Conservation (phyloP, 306 rosid species). For the Pyrus communis region DNA sequence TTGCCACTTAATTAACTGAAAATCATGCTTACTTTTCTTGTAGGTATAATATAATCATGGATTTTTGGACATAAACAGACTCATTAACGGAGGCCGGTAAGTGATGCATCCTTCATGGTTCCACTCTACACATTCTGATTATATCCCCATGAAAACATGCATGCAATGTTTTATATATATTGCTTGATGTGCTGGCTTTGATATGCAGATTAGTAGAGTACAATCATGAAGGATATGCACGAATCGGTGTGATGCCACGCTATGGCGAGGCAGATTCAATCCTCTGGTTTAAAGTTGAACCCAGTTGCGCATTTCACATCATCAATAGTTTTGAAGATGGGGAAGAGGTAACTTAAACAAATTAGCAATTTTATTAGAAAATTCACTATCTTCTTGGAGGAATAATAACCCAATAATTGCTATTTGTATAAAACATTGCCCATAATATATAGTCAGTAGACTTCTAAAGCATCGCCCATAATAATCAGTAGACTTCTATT, state of each 20-base stretch:
- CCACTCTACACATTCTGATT: neutral
- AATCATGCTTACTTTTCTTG: neutral
- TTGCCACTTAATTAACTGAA: neutral
- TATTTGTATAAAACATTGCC: too few relatives aligned
- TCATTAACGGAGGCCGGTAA: slow-evolving; percentile 55
- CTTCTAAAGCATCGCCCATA: too few relatives aligned
- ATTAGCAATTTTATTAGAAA: neutral
- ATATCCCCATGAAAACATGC: neutral
- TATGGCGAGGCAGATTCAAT: slow-evolving; percentile 51
- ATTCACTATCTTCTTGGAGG: neutral
- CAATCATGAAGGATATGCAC: slow-evolving; percentile 40
- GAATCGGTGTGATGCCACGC: slow-evolving; percentile 76
- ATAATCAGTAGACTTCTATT: too few relatives aligned
- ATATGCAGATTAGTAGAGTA: slow-evolving; percentile 42
- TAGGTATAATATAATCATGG: slow-evolving; percentile 65
- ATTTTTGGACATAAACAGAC: slow-evolving; percentile 53
- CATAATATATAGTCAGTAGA: too few relatives aligned
- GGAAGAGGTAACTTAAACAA: slow-evolving; percentile 32
- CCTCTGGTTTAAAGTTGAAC: slow-evolving; percentile 62
- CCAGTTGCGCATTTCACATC: slow-evolving; percentile 56
- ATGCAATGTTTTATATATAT: neutral
- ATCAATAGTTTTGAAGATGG: slow-evolving; percentile 62
- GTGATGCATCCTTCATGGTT: slow-evolving; percentile 10
- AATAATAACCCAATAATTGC: neutral
- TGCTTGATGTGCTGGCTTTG: neutral